A percentile compares a stretch with the other conserved stretches of the same genome.
phyloP scores from a whole-genome alignment of 2,329 filamentous ascomycete species.

The Ascochyta koolunga region DNA sequence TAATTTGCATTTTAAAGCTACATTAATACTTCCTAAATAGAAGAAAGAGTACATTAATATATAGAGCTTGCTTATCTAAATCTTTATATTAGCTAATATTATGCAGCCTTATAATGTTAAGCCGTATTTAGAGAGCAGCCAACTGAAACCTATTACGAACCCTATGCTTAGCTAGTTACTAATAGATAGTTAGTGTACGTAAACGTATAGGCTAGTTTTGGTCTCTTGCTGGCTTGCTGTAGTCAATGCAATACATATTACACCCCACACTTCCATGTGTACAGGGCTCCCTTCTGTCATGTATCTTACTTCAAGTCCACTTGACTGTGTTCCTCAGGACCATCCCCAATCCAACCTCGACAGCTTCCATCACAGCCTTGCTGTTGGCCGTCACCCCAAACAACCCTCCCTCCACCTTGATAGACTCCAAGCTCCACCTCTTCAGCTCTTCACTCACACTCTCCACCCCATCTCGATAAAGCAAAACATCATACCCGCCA shows the following conservation, averaged over 20 bases:
- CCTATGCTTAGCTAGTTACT: no score
- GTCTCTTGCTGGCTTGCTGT: conserved; percentile 29
- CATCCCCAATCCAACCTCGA: conserved; percentile 26
- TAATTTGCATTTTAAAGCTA: background rate
- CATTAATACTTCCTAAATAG: background rate
- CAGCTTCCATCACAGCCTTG: conserved; percentile 30
- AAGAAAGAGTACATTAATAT: background rate
- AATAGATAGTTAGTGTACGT: no score
- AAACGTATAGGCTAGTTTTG: no score
- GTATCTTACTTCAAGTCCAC: no score
- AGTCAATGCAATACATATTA: conserved; percentile 37
- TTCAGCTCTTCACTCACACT: conserved; percentile 38
- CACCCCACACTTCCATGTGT: background rate
- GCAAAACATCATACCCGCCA: conserved; percentile 60
- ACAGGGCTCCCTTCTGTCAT: no score
- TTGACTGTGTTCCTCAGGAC: background rate
- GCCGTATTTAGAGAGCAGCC: background rate
- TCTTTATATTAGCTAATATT: background rate
- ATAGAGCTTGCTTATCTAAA: background rate
- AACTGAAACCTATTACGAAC: no score
- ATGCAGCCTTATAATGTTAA: background rate
- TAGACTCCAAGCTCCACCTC: conserved; percentile 35
- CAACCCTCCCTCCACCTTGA: conserved; percentile 37
- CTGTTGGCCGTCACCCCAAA: conserved; percentile 35
- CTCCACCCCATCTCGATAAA: conserved; percentile 57